phyloP scores from a whole-genome alignment of 2,329 filamentous ascomycete genomes.

The Didymella pomorum region DNA sequence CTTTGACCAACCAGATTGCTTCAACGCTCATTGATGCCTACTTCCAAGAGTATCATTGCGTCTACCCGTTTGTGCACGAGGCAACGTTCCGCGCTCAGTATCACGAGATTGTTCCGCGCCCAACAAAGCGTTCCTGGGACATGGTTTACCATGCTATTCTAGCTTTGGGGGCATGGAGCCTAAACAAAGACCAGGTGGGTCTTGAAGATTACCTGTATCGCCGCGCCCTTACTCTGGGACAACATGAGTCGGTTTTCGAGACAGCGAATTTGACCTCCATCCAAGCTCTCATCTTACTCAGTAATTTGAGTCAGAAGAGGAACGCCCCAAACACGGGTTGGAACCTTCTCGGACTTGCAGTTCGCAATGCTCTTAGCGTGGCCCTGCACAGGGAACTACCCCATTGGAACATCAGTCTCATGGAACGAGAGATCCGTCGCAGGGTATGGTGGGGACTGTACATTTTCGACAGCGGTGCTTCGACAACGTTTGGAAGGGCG shows the following conservation, averaged over 20 bases:
- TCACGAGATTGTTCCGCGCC: constrained; percentile 36
- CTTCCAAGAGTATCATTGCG: constrained; percentile 36
- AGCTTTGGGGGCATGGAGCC: constrained; percentile 34
- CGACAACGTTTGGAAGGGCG: constrained; percentile 36
- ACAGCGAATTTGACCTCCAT: constrained; percentile 34
- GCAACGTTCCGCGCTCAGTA: constrained; percentile 39
- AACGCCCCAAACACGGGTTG: constrained; percentile 39
- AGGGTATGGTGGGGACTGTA: constrained; percentile 39
- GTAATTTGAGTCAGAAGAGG: constrained; percentile 36
- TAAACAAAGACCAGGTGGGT: constrained; percentile 35
- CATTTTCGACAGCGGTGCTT: constrained; percentile 39
- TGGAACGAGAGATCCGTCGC: constrained; percentile 36
- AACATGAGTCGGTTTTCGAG: constrained; percentile 39
- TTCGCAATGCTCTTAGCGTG: constrained; percentile 35
- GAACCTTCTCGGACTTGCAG: constrained; percentile 37
- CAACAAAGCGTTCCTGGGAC: constrained; percentile 33
- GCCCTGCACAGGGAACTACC: constrained; percentile 39
- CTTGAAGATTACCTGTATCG: constrained; percentile 38
- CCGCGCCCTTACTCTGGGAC: constrained; percentile 34
- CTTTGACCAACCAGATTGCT: constrained; percentile 32
- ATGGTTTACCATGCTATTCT: constrained; percentile 38
- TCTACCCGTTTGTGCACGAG: constrained; percentile 39
- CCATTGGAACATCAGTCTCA: constrained; percentile 38
- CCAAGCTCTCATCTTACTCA: constrained; percentile 36
- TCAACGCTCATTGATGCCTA: constrained; percentile 35